Base-by-base conservation (phyloP, 129 eudicot species). In the Flaveria trinervia region DNA sequence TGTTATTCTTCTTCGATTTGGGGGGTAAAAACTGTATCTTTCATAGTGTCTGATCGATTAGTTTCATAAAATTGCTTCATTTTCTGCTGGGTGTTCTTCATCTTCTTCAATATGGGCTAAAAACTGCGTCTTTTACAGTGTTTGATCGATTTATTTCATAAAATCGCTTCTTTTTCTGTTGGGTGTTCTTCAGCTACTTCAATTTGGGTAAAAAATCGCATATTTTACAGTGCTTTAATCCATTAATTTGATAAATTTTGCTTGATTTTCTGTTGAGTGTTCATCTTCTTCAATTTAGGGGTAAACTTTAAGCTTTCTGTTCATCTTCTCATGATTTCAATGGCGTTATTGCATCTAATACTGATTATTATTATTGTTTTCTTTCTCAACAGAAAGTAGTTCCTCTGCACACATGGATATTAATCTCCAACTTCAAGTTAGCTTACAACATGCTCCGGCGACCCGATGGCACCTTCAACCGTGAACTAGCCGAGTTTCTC, bases 391-490 rank as follows among this genome's bases (percentile, higher is more conserved):
- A 90, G 98, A 88, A 81, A 74, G 93, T 93, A 14, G 97, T 93
- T 66, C 98, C 98, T 7, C 88, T 93, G 5, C 93, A 90, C 61
- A 93, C 98, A 82, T 93, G 92, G 92, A 93, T 93, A 81, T 81
- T 93, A 28, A 93, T 93, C 70, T 93, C 98, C 71, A 93, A 93
- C 71, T 93, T 93, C 90, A 91, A 93, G 76, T 85, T 93, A 36
- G 86, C 98, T 17, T 93, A 93, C 85, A 90, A 91, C 54, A 77
- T 93, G 83, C 97, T 93, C 52, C 88, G 98, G 52, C 88, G 97
- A 46, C 87, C 96, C 41, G 98, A 93, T 79, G 98, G 98, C 45
- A 93, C 98, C 8, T 93, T 93, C 54, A 86, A 93, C 81, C 94
- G 98, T 1, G 90, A 89, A 28, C 39, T 93, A 51, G 91, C 87